Evolutionary conservation across 208 protist species (phyloP), one percentile per base, ranked within the genome.

Genomic region (Trypanosoma conorhini): DNA sequence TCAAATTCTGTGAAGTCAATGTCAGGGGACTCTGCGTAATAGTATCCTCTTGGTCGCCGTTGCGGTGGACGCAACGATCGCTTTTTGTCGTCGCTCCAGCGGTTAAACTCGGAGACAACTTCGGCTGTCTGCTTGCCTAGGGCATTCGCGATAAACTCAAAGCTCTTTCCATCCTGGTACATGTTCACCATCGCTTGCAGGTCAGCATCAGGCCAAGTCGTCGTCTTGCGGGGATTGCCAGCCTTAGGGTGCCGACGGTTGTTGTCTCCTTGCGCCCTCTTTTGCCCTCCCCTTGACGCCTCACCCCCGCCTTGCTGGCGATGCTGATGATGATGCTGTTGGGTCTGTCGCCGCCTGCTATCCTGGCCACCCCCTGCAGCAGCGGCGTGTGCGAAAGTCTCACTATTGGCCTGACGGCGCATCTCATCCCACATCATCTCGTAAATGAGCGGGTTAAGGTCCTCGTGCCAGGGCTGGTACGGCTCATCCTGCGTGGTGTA

Each of bases 351-450:
- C 30, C 65, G 59, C 30, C 44, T 60, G 19, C n/a, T 52, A 22
- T 72, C 77, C 21, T 82, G 79, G 9, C 42, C 42, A 46, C 42
- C 42, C 5, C 42, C 42, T 21, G 13, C 42, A 46, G 42, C 48
- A 60, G 51, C 63, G 17, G 66, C 62, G n/a, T 56, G 51, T n/a
- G 31, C 52, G 59, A 83, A 84, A 7, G 44, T 55, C 26, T 83
- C 82, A 48, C 76, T 77, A 13, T 87, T 87, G 31, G 83, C 83
- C 63, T 92, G 91, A 0, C 85, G 82, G 17, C 85, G 80, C 88
- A 96, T 94, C 79, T 96, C 88, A 33, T 94, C 88, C 89, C 91
- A 94, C 87, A 96, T 93, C 76, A 94, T 87, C 62, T 96, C 91
- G 72, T 96, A 96, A 68, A 96, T 78, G 28, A 92, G 77, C 5